Conservation (phyloP, 805 yeast genomes). For the Isabelozyma rhagii region DNA sequence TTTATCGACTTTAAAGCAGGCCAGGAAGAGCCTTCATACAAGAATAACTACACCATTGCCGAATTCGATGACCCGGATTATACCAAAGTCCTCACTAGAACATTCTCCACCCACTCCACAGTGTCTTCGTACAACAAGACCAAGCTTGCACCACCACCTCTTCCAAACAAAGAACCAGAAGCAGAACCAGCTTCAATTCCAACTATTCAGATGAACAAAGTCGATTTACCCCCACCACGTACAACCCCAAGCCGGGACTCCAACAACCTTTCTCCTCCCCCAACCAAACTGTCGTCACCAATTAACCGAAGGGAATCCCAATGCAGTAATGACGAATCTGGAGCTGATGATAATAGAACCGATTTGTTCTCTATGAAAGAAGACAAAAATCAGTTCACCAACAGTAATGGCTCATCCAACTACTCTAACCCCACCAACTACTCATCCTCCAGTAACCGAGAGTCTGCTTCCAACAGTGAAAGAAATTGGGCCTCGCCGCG, state of each 20-base stretch:
- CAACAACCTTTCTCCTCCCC: neutral
- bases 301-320: conserved; percentile 3
- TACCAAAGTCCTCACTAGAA: conserved; percentile 19
- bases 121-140: neutral
- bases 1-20: conserved; percentile 58
- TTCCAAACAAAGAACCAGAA: neutral
- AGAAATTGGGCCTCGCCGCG: conserved; percentile 46
- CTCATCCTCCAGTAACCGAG: conserved; percentile 5
- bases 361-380: conserved; percentile 14
- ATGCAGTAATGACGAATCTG: neutral
- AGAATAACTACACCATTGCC: conserved; percentile 18
- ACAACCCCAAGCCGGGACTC: neutral
- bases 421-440: conserved; percentile 40
- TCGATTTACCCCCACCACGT: neutral
- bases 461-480: conserved; percentile 8
- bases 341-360: conserved; percentile 12
- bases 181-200: neutral
- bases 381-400: conserved; percentile 5
- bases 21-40: conserved; percentile 19
- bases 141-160: no score
- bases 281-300: neutral
- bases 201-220: neutral
- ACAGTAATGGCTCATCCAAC: conserved; percentile 21
- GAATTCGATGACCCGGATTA: conserved; percentile 33
- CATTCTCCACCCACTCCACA: conserved; percentile 23